Evolutionary conservation across 176 grass and related monocot genomes (phyloP), one percentile per base, ranked within the genome.

Genomic region (Poa annua): DNA sequence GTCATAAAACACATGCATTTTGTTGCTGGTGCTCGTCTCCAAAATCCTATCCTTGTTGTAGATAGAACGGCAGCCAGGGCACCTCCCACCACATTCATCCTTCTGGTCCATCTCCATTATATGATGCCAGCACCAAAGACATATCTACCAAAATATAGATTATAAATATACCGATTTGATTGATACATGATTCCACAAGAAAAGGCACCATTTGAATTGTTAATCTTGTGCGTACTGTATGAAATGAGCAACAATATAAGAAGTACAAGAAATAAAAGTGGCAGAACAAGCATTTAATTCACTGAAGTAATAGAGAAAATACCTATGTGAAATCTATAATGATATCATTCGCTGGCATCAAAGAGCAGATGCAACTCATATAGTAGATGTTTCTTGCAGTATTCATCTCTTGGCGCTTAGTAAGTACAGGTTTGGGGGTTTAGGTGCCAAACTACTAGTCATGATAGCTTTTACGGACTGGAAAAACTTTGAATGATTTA

Each of bases 31-130:
- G 38, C 82, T 66, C 33, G 51, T 86, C 75, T 50, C 70, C 74
- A 93, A 57, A 53, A 93, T 93, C 79, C 63, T 90, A 64, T 93
- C 85, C 83, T 90, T 93, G 67, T 93, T 85, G 79, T 93, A 93
- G 36, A 79, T 34, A 86, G 82, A 74, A 71, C 88, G 85, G 33
- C 91, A 93, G 73, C 85, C 91, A 86, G 91, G 91, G 62, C 91
- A 93, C 56, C 62, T 82, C 68, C 91, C 88, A 0, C 86, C 81
- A 76, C 61, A 85, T 70, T 86, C 85, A 38, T 86, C 86, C 69
- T 89, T 86, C 38, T 84, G 67, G 55, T 88, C 86, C 62, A 89
- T 89, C 76, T 68, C 80, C 63, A 90, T 88, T 88, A 90, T 86
- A 80, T 71, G 81, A 86, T 93, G 88, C 88, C 88, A 93, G 60